Base-by-base conservation (phyloP, 805 yeast genomes). In the Scheffersomyces ergatensis region DNA sequence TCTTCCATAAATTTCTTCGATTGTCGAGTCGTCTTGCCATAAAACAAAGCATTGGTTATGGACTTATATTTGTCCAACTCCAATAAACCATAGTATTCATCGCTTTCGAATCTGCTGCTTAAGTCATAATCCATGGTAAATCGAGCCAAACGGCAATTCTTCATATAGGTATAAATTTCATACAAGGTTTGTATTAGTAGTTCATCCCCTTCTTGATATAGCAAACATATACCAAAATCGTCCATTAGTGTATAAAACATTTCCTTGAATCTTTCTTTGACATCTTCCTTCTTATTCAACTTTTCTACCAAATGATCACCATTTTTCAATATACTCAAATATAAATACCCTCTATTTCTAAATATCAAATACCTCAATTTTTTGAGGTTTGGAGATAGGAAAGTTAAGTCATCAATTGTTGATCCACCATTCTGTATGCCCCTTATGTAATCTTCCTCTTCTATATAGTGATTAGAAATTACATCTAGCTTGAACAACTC, bases 261-360 rank as follows among this genome's bases (percentile, higher is more conserved):
- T 53, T 56, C 70, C 39, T 52, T 67, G 29, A 33, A 30, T 27
- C 30, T 14, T 20, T 19, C 31, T 11, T 17, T n/a, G 9, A 15
- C 11, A 3, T 27, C 44, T 18, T 27, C 42, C 23, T 19, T 43
- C 34, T 20, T 34, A 45, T n/a, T 43, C 13, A 41, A 14, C 11
- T 32, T 23, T 13, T 33, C 36, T 40, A 32, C 8, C 43, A 19
- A 3, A 20, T 50, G 51, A 2, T 39, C 33, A 31, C 46, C 58
- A 16, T 50, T 51, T 35, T 48, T 62, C 47, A 69, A 47, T 5
- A 68, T 57, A 23, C 72, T 67, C 20, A 85, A 72, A 45, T 80
- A 76, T 24, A 88, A 71, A 50, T 88, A 73, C 0, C 96, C 97
- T 42, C 95, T 67, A 55, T 92, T 93, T 48, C 97, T 75, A 55